A percentile compares a stretch with the other conserved stretches of the same genome.
These are phyloP conservation scores for Eremochloa ophiuroides DNA, from an alignment of 176 grass and related monocot genomes.

Conservation along the genomic window DNA sequence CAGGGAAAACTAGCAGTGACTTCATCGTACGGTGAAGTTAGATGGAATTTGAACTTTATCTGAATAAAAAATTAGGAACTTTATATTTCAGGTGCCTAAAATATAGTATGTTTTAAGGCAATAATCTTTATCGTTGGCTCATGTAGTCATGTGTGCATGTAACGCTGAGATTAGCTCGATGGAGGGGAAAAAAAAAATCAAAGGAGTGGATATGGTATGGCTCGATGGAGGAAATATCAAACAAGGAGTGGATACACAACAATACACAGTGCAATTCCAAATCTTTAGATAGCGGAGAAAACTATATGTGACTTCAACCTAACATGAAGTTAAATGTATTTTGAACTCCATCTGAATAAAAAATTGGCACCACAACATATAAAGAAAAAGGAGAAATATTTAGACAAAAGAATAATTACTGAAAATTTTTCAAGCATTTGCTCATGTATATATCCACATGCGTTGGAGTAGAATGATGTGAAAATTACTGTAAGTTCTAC, in stretches of 20 bases:
- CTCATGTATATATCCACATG: no score
- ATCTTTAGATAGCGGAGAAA: background rate
- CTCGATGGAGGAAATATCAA: no score
- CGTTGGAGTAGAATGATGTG: no score
- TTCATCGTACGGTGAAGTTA: background rate
- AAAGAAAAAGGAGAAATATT: background rate
- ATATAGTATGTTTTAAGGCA: no score
- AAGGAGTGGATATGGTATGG: no score
- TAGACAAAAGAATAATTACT: background rate
- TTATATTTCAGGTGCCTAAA: no score
- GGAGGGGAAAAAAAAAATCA: no score
- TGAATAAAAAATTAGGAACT: background rate
- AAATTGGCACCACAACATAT: background rate
- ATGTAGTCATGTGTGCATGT: no score
- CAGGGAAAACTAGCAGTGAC: background rate
- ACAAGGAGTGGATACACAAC: no score
- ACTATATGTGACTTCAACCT: background rate
- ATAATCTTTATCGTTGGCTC: no score
- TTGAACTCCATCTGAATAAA: background rate
- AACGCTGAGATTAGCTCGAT: no score
- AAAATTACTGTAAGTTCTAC: no score
- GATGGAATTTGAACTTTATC: background rate
- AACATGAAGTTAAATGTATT: background rate
- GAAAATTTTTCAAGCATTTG: background rate
- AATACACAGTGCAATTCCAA: background rate